Base-by-base conservation (phyloP, 805 yeast genomes). In the Yarrowia sp. region DNA sequence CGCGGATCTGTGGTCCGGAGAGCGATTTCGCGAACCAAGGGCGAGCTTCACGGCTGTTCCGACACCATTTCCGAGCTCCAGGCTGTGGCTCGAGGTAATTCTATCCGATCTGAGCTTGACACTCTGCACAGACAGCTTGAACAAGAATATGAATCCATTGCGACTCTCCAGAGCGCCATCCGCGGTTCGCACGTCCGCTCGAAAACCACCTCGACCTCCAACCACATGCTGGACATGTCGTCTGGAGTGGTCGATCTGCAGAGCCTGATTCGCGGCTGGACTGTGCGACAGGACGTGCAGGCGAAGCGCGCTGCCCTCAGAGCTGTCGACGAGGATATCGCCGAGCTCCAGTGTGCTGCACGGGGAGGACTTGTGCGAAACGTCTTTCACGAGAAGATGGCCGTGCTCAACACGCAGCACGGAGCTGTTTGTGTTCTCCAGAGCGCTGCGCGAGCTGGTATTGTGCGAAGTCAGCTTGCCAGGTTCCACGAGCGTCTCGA, bases 211-310 rank as follows among this genome's bases (percentile, higher is more conserved):
- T 51, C 58, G 32, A 51, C 41, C 31, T 32, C 41, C 31, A 33
- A 51, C 21, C 21, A 33, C 42, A 51, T 51, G 58, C 58, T 51
- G 58, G 58, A 51, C 58, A 51, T 51, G 58, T 32, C 58, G 6
- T 33, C 58, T 33, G 41, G 42, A 22, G 63, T 86, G 2, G 67
- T 75, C 10, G 71, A 65, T 5, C 63, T 90, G 1, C 97, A 90
- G 69, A 74, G 89, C 0, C 65, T 76, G 1, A 65, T 81, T 1
- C 79, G 89, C 61, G 93, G 87, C 14, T 71, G 66, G 1, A 36
- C 65, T 16, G 62, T 64, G 3, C 64, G 76, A 24, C 16, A 35
- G 6, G 25, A 22, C 13, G 58, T 51, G 2, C 3, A 12, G 0
- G 7, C 6, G 8, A 24, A 12, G 8, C 22, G 24, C 4, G 16